These are phyloP conservation scores for Suillus alpinus DNA, from an alignment of 768 basidiomycete genomes.

Conservation along the genomic window DNA sequence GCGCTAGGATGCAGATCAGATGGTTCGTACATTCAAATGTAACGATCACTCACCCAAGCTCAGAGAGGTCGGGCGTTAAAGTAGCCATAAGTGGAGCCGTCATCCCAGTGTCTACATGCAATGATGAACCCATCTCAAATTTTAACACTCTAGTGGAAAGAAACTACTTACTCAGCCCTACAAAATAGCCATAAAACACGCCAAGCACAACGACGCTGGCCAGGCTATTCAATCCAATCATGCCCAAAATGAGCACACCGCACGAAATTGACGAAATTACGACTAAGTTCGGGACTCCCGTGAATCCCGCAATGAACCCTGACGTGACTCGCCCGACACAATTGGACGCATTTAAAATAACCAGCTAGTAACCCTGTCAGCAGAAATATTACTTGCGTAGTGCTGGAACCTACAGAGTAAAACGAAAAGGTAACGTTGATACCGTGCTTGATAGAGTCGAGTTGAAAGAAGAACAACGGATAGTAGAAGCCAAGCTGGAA, in stretches of 20 bases:
- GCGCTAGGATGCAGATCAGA: slow-evolving; percentile 12
- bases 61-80: slow-evolving; percentile 42
- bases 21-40: not conserved
- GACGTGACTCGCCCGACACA: slow-evolving; percentile 47
- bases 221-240: slow-evolving; percentile 38
- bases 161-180: slow-evolving; percentile 37
- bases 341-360: slow-evolving; percentile 52
- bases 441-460: slow-evolving; percentile 50
- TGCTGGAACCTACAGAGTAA: slow-evolving; percentile 39
- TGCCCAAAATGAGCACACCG: slow-evolving; percentile 41
- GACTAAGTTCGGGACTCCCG: slow-evolving; percentile 45
- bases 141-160: not conserved
- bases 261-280: slow-evolving; percentile 33
- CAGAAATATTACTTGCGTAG: not conserved
- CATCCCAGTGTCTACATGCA: slow-evolving; percentile 31
- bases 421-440: slow-evolving; percentile 46
- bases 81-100: slow-evolving; percentile 44
- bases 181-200: slow-evolving; percentile 47
- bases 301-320: slow-evolving; percentile 33
- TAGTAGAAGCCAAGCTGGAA: slow-evolving; percentile 30
- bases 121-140: not conserved
- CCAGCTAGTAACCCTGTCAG: slow-evolving; percentile 32
- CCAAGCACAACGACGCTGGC: slow-evolving; percentile 41
- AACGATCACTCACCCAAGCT: slow-evolving; percentile 41
- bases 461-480: slow-evolving; percentile 58